A percentile compares a stretch with the other conserved stretches of the same genome.
phyloP scores from a whole-genome alignment of 257 asterid genomes.

The Salvia hispanica region DNA sequence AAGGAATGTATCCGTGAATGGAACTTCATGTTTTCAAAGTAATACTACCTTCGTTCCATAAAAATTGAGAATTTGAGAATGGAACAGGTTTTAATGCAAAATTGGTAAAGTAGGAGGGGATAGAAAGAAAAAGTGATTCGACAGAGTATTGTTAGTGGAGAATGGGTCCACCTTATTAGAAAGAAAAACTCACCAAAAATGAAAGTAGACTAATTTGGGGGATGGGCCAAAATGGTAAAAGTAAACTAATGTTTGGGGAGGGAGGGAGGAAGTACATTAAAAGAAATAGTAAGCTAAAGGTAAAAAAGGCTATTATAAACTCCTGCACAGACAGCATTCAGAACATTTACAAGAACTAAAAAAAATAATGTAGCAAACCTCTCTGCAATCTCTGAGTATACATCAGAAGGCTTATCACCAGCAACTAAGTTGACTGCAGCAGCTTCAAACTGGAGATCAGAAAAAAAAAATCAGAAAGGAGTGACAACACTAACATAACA shows the following conservation, averaged over 20 bases:
- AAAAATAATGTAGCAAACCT: slow-evolving; percentile 50
- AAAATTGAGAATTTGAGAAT: no score
- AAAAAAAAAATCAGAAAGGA: slow-evolving; percentile 34
- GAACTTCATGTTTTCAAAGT: background rate
- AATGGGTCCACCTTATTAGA: no score
- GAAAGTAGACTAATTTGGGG: no score
- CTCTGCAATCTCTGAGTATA: slow-evolving; percentile 92
- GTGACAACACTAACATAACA: slow-evolving; percentile 8
- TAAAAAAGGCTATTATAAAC: background rate
- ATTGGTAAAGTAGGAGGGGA: no score
- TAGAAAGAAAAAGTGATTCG: no score
- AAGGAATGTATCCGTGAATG: background rate
- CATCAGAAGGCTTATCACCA: slow-evolving; percentile 88
- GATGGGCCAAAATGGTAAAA: no score
- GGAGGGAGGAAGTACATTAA: background rate
- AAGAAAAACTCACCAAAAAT: no score
- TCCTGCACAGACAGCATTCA: background rate
- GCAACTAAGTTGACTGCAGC: slow-evolving; percentile 94
- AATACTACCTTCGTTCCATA: background rate
- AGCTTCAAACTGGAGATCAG: slow-evolving; percentile 75
- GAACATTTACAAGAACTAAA: slow-evolving; percentile 12
- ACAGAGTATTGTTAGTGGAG: no score
- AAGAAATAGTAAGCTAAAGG: slow-evolving; percentile 16
- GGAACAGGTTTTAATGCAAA: no score
- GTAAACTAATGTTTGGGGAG: no score